Base-by-base conservation (phyloP, 305 asterid genomes). In the Euphrasia arctica region DNA sequence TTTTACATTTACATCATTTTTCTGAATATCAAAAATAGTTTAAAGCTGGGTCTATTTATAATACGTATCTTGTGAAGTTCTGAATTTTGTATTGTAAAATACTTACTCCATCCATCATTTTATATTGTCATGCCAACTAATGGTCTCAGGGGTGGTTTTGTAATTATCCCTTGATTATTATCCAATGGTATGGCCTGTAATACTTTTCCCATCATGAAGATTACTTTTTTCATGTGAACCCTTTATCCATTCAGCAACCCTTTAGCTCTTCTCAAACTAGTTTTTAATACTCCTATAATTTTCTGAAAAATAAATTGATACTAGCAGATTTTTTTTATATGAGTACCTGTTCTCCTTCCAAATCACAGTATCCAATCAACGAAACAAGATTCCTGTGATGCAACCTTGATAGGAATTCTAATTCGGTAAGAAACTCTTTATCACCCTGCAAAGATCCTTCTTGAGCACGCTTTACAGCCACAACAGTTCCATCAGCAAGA, bases 361-460 rank as follows among this genome's bases (percentile, higher is more conserved):
- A 96, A 22, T 92, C 99, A 62, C 91, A 94, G 66, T 86, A 94
- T 55, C 99, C 99, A 54, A 83, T 22, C 83, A 94, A 79, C 45
- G 96, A 82, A 22, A 94, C 96, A 41, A 94, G 79, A 83, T 94
- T 94, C 69, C 98, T 72, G 50, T 94, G 99, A 79, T 94, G 99
- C 75, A 88, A 54, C 78, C 99, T 85, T 10, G 99, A 94, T 67
- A 94, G 70, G 6, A 91, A 78, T 75, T 94, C 89, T 47, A 94
- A 86, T 75, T 94, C 99, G 0, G 98, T 94, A 61, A 91, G 96
- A 70, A 94, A 94, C 85, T 94, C 98, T 76, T 78, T 88, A 69
- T 91, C 96, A 28, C 98, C 99, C 74, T 94, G 99, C 64, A 94
- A 58, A 0, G 99, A 90, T 60, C 97, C 98, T 82, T 85, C 95